phyloP scores from a whole-genome alignment of 169 alveolate species.

The Plasmodium falciparum region DNA sequence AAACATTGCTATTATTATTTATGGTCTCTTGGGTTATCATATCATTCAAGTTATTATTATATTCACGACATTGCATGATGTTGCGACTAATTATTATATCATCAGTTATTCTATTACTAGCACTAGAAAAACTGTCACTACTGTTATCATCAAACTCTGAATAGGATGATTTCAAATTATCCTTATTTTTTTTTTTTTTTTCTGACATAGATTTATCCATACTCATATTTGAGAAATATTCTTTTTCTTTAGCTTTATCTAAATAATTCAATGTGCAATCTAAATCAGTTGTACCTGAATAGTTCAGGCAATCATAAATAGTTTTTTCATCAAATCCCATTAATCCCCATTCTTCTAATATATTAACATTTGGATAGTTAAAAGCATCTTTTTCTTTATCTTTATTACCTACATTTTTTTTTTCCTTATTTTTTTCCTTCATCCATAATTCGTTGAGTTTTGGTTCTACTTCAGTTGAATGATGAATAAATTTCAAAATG shows the following conservation, averaged over 20 bases:
- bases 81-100: not conserved
- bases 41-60: not conserved
- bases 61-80: too few species aligned
- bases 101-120: not conserved
- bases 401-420: conserved; percentile 23
- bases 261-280: conserved; percentile 64
- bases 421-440: conserved; percentile 61
- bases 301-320: conserved; percentile 44
- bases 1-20: not conserved
- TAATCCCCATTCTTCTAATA: conserved; percentile 36
- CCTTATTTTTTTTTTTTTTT: conserved; percentile 3
- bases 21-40: conserved; percentile 1
- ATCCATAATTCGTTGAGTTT: conserved; percentile 41
- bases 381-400: conserved; percentile 61
- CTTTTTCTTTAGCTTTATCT: conserved; percentile 60
- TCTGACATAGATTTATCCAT: conserved; percentile 7
- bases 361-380: conserved; percentile 49
- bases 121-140: conserved; percentile 36
- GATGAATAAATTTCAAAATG: conserved; percentile 54
- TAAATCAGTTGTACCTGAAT: conserved; percentile 70
- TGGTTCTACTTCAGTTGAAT: conserved; percentile 55
- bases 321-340: conserved; percentile 74
- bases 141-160: conserved; percentile 43
- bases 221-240: conserved; percentile 1
- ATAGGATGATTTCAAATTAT: conserved; percentile 7